Conservation (phyloP, 225 moss, liverwort and hornwort genomes). For the Ulota crispa region DNA sequence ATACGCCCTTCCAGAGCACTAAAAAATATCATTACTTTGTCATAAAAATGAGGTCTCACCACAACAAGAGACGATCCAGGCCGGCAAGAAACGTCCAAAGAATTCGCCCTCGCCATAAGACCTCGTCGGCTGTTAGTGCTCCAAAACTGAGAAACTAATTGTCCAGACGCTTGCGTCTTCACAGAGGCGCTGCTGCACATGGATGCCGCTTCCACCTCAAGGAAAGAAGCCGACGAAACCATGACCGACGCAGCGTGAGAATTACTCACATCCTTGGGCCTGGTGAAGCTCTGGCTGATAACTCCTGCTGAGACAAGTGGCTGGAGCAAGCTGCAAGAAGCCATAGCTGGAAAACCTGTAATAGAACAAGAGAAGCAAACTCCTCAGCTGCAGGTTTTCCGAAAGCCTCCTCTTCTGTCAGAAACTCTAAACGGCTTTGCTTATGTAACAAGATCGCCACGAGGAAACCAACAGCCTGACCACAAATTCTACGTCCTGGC, state of each 20-base stretch:
- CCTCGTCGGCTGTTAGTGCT: slow-evolving; percentile 34
- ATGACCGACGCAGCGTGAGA: slow-evolving; percentile 16
- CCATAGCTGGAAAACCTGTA: slow-evolving; percentile 25
- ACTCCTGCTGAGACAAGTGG: slow-evolving; percentile 24
- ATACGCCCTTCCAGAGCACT: background rate
- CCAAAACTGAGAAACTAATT: slow-evolving; percentile 43
- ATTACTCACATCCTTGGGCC: slow-evolving; percentile 18
- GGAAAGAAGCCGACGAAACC: slow-evolving; percentile 40
- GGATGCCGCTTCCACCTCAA: slow-evolving; percentile 34
- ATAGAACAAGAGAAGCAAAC: background rate
- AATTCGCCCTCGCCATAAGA: slow-evolving; percentile 21
- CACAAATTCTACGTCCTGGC: background rate
- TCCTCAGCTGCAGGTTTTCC: slow-evolving; percentile 15
- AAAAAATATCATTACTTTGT: background rate
- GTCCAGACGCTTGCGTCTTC: slow-evolving; percentile 9
- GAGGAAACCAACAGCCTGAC: background rate
- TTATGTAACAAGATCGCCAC: background rate
- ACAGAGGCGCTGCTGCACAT: slow-evolving; percentile 38
- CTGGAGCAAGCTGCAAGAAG: slow-evolving; percentile 45
- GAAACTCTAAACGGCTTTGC: background rate
- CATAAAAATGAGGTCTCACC: slow-evolving; percentile 30
- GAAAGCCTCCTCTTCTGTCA: background rate
- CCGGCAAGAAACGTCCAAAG: slow-evolving; percentile 15
- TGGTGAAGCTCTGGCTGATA: slow-evolving; percentile 18
- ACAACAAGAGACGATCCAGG: slow-evolving; percentile 18